Base-by-base conservation (phyloP, 208 protist genomes). In the Trypanosoma lewisi region DNA sequence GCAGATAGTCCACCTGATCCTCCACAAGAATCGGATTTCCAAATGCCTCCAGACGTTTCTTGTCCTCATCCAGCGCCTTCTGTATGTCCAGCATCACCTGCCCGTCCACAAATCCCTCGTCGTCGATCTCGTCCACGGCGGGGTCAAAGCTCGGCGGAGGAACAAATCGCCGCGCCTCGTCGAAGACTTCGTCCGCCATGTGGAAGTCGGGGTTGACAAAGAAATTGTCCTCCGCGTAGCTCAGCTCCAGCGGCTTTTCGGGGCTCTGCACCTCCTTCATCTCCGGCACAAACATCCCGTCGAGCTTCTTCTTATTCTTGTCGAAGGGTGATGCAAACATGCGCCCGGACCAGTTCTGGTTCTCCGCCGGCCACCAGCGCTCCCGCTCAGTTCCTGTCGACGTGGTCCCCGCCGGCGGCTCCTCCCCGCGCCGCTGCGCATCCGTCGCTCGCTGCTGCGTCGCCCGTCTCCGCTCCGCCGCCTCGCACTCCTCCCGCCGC, bases 261-360 rank as follows among this genome's bases (percentile, higher is more conserved):
- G 65, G 89, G 30, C 74, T 73, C 12, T 60, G 57, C 25, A 88
- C 74, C 51, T 86, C 74, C 74, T 83, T 92, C 58, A 95, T 28
- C 71, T 95, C 85, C 2, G 85, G 85, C 66, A 92, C 85, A 62
- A 81, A 85, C 85, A 95, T 92, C 54, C 89, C 89, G 44, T 94
- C 85, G 19, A 80, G 48, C 63, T 79, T 83, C 63, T 82, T 78
- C 57, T 87, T 91, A 67, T 92, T 89, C 53, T 80, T 80, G 67
- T 94, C 83, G 39, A 84, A 83, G 3, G 72, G 60, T 4, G 79
- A 84, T 34, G 73, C 69, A 54, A 89, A 88, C 84, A 91, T 94
- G 50, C 67, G 75, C 2, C 82, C 84, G 37, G 77, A 80, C 82
- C 82, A 89, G 44, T 82, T 78, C 54, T 80, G 75, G 53, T 84